Percentiles rank a stretch among this genome's conserved stretches.
Conservation (phyloP, 768 basidiomycete genomes). For the Lactifluus pinguis region DNA sequence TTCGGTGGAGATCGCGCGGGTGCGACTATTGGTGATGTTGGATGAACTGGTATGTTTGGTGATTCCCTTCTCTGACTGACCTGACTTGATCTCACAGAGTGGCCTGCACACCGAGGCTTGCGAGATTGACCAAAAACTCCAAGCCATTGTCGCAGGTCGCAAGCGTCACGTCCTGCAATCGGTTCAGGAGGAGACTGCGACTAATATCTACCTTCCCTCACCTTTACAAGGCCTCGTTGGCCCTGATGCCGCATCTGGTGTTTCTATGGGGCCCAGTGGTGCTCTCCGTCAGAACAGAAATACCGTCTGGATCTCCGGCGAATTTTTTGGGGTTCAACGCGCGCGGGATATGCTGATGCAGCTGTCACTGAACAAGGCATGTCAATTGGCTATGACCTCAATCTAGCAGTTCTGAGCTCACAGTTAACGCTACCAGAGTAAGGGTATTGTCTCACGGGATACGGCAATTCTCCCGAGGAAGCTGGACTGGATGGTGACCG, state of each 20-base stretch:
- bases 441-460: conserved; percentile 83
- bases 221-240: conserved; percentile 81
- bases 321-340: conserved; percentile 92
- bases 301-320: conserved; percentile 93
- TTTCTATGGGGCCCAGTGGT: conserved; percentile 30
- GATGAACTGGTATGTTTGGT: conserved; percentile 75
- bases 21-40: conserved; percentile 84
- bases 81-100: conserved; percentile 39
- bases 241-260: conserved; percentile 42
- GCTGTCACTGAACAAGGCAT: conserved; percentile 76
- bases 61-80: background rate
- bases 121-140: conserved; percentile 93
- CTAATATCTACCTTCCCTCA: conserved; percentile 92
- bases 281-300: conserved; percentile 52
- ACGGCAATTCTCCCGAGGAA: conserved; percentile 93
- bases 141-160: conserved; percentile 82
- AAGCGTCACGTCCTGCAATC: conserved; percentile 81
- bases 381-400: conserved; percentile 17
- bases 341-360: conserved; percentile 94
- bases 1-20: conserved; percentile 84
- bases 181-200: conserved; percentile 95
- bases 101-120: conserved; percentile 85
- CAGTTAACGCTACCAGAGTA: conserved; percentile 45
- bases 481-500: conserved; percentile 97
- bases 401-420: background rate